These are phyloP conservation scores for Clarireedia hainanense DNA, from an alignment of 2,329 filamentous ascomycete genomes.

Conservation along the genomic window DNA sequence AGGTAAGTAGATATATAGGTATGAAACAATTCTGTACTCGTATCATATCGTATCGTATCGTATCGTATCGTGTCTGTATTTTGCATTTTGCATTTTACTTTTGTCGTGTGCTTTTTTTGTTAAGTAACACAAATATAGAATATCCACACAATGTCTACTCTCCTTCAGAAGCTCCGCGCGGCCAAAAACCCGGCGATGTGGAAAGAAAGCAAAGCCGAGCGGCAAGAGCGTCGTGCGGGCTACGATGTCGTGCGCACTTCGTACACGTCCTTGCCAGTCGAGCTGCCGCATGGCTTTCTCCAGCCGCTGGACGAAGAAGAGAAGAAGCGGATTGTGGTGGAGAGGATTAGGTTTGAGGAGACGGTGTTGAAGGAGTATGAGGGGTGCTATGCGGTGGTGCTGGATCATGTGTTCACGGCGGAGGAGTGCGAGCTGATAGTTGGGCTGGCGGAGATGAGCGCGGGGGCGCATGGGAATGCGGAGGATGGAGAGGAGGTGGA, in stretches of 20 bases:
- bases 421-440: not conserved
- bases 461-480: slow-evolving; percentile 1
- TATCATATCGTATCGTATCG: no score
- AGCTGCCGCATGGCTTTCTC: slow-evolving; percentile 41
- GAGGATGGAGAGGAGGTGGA: not conserved
- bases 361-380: slow-evolving; percentile 45
- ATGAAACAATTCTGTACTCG: no score
- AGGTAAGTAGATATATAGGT: no score
- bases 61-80: no score
- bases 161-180: not conserved
- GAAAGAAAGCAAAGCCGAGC: not conserved
- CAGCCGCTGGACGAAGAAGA: slow-evolving; percentile 36
- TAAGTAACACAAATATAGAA: no score
- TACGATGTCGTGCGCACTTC: slow-evolving; percentile 11
- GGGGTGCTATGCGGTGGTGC: slow-evolving; percentile 48
- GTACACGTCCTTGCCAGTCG: slow-evolving; percentile 33
- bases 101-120: no score
- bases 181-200: not conserved
- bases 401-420: slow-evolving; percentile 36
- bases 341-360: slow-evolving; percentile 45
- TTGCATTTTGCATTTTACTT: no score
- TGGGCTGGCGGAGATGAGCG: slow-evolving; percentile 4
- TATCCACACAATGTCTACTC: not conserved
- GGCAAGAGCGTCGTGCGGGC: not conserved
- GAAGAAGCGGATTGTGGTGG: slow-evolving; percentile 26